Percentiles rank a stretch among this genome's conserved stretches.
Evolutionary conservation across 257 asterid species (phyloP).

Genomic region (Nicotiana sylvestris): DNA sequence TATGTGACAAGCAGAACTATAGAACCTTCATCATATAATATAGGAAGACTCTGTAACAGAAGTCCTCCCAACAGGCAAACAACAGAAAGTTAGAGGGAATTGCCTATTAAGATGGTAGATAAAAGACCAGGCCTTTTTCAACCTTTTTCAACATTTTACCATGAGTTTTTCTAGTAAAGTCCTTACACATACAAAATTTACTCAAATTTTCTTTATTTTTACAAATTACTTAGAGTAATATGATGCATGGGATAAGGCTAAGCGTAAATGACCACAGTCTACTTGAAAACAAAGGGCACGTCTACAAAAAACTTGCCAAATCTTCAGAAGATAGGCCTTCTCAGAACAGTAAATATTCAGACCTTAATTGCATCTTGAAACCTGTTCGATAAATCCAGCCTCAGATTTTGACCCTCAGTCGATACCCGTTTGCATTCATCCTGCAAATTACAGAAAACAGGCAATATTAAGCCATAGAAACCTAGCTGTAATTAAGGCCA

Average conservation of each 20-base stretch:
- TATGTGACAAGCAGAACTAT: neutral
- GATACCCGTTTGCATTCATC: slow-evolving; percentile 95
- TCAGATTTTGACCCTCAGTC: slow-evolving; percentile 80
- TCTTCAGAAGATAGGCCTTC: neutral
- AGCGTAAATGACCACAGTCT: neutral
- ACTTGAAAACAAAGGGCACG: neutral
- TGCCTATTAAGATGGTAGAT: neutral
- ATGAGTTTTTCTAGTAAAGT: neutral
- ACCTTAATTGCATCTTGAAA: slow-evolving; percentile 98
- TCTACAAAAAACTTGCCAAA: neutral
- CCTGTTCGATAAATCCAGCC: slow-evolving; percentile 85
- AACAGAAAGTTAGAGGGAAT: neutral
- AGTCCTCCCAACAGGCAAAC: neutral
- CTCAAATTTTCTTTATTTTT: neutral
- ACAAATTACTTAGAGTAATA: neutral
- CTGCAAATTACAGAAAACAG: slow-evolving; percentile 32
- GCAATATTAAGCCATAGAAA: neutral
- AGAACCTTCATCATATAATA: slow-evolving; percentile 5
- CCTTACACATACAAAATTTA: neutral
- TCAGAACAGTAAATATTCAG: slow-evolving; percentile 12
- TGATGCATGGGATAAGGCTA: neutral
- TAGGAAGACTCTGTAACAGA: slow-evolving; percentile 6
- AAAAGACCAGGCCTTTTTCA: neutral
- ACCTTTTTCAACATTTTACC: neutral
- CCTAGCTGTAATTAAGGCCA: neutral